Evolutionary conservation across 352 stramenopile genomes (phyloP).

Genomic region (Peronospora destructor): DNA sequence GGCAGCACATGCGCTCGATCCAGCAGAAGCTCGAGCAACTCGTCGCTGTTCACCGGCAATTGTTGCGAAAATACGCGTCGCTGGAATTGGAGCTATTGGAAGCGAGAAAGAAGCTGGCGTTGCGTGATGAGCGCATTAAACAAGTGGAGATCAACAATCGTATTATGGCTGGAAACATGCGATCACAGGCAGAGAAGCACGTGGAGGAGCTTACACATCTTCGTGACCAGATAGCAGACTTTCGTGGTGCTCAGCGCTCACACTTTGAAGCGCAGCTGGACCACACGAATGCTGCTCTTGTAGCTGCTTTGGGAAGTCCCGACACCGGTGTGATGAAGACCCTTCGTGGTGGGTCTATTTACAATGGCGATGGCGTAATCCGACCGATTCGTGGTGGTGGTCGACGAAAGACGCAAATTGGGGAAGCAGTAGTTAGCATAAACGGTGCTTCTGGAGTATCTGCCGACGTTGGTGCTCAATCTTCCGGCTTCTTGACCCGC

Average conservation of each 20-base stretch:
- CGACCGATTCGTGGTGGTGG: slow-evolving; percentile 68
- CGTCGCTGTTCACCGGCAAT: slow-evolving; percentile 83
- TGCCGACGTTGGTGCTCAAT: slow-evolving; percentile 13
- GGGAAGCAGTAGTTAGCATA: slow-evolving; percentile 17
- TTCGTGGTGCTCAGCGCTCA: slow-evolving; percentile 65
- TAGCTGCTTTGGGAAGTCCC: slow-evolving; percentile 18
- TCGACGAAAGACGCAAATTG: slow-evolving; percentile 45
- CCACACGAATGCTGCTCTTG: slow-evolving; percentile 31
- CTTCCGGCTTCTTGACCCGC: slow-evolving; percentile 44
- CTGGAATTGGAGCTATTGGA: slow-evolving; percentile 85
- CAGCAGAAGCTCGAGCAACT: slow-evolving; percentile 89
- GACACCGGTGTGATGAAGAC: slow-evolving; percentile 55
- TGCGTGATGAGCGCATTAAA: slow-evolving; percentile 88
- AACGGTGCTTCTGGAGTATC: slow-evolving; percentile 1
- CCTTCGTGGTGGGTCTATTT: slow-evolving; percentile 57
- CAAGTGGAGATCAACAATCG: slow-evolving; percentile 85
- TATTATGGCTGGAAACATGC: slow-evolving; percentile 86
- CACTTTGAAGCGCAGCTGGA: slow-evolving; percentile 70
- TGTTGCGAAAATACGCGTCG: slow-evolving; percentile 87
- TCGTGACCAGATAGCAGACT: slow-evolving; percentile 79
- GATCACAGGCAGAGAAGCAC: slow-evolving; percentile 82
- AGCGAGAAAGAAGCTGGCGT: slow-evolving; percentile 82
- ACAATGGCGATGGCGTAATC: slow-evolving; percentile 57
- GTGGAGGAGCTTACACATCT: slow-evolving; percentile 83
- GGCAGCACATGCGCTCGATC: slow-evolving; percentile 84